phyloP scores from a whole-genome alignment of 352 stramenopile genomes.

The Globisporangium abappressorium region DNA sequence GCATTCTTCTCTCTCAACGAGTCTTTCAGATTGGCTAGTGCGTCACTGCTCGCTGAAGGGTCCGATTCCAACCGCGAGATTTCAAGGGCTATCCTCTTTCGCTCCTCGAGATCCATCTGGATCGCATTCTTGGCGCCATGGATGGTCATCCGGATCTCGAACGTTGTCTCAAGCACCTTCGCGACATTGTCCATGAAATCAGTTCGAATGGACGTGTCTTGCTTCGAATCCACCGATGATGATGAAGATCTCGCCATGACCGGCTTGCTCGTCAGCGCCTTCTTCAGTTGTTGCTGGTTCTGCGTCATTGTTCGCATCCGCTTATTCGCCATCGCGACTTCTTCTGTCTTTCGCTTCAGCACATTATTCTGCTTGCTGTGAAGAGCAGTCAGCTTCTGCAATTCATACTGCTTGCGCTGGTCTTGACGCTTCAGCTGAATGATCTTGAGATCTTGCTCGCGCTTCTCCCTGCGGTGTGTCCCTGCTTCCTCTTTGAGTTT shows the following conservation, averaged over 20 bases:
- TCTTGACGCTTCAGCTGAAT: constrained; percentile 58
- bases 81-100: constrained; percentile 45
- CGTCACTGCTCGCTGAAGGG: constrained; percentile 16
- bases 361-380: constrained; percentile 43
- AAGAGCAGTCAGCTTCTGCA: constrained; percentile 41
- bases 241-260: not conserved
- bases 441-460: constrained; percentile 42
- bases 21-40: constrained; percentile 33
- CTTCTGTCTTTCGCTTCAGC: constrained; percentile 64
- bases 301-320: constrained; percentile 32
- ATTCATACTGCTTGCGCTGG: constrained; percentile 49
- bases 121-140: constrained; percentile 48
- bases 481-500: constrained; percentile 37
- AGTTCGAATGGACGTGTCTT: not conserved
- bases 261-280: constrained; percentile 19
- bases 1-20: constrained; percentile 47
- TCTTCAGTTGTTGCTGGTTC: constrained; percentile 27
- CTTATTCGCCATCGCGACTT: constrained; percentile 43
- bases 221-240: not conserved
- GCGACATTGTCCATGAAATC: constrained; percentile 28
- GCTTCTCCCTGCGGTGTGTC: constrained; percentile 40
- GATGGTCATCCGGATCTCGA: constrained; percentile 51
- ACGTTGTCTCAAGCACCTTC: constrained; percentile 32
- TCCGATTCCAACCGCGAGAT: constrained; percentile 28
- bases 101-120: constrained; percentile 43